Evolutionary conservation across 352 stramenopile species (phyloP), one percentile per base, ranked within the genome.

Genomic region (Phytophthora boehmeriae): DNA sequence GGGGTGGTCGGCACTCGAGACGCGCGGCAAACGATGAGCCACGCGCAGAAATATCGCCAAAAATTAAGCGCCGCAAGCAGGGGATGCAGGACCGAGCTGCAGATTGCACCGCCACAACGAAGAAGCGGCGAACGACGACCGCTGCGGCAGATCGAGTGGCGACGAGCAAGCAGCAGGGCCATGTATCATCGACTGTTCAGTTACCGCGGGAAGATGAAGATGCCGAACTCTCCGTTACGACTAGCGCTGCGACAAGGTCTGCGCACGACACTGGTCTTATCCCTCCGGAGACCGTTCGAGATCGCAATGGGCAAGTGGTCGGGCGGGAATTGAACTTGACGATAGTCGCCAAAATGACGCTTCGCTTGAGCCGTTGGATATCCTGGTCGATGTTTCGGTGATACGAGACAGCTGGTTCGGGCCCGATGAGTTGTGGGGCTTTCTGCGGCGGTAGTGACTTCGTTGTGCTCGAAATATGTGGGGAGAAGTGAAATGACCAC

Each of bases 11-110:
- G 78, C 38, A 85, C 77, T 0, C 70, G 73, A 14, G 78, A 79
- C n/a, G 56, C 69, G 6, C 64, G 75, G 6, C 78, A 83, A 53
- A 84, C 71, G 8, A 83, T 86, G 75, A 80, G 71, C n/a, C 75
- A 87, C 35, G 75, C 72, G 5, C 77, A 87, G 30, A 87, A 87
- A 50, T 83, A 83, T 59, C 69, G 77, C 5, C 71, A 86, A 47
- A 76, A 54, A 82, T 86, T 38, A 64, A 66, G 17, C 76, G 76
- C 46, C 64, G 60, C 42, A 71, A 75, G n/a, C 45, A 59, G 17
- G 58, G 44, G 45, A 32, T 57, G 10, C 63, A 47, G 19, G 2
- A 14, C 10, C 38, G 22, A 17, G 6, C 38, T 19, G 14, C 16
- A 22, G 38, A 58, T 19, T 34, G 42, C 22, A 53, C 62, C 13